Conservation (phyloP, 371 early-diverging fungal genomes). For the Thermomucor indicae-seudaticae region DNA sequence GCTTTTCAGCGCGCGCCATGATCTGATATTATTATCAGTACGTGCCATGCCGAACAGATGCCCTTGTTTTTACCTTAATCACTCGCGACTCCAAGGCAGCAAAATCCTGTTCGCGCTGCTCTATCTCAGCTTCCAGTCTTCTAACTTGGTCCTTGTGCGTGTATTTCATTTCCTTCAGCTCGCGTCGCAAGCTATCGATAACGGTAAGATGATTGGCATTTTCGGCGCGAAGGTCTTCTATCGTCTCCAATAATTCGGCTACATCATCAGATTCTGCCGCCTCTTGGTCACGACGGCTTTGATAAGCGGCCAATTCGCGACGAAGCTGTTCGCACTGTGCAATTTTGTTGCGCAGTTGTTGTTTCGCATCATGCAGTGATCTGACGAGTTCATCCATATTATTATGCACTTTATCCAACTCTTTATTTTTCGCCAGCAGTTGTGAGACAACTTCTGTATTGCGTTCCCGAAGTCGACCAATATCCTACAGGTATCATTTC, state of each 20-base stretch:
- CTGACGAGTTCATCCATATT: constrained; percentile 19
- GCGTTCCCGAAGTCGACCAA: constrained; percentile 19
- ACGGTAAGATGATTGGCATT: constrained; percentile 2
- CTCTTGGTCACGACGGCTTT: constrained; percentile 5
- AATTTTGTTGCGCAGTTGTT: constrained; percentile 22
- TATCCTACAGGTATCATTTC: too few relatives aligned
- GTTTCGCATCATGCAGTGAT: constrained; percentile 22
- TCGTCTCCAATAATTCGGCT: constrained; percentile 3
- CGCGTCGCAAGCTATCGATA: constrained; percentile 10
- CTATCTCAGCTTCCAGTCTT: constrained; percentile 15
- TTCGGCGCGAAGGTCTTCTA: constrained; percentile 6
- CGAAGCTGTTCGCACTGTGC: constrained; percentile 20
- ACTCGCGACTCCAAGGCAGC: constrained; percentile 27
- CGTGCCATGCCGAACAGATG: neutral
- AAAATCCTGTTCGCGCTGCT: constrained; percentile 30
- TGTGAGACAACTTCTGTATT: constrained; percentile 25
- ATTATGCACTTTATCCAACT: constrained; percentile 21
- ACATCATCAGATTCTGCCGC: constrained; percentile 7
- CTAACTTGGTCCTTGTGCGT: constrained; percentile 12
- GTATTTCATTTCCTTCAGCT: constrained; percentile 16
- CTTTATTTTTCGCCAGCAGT: constrained; percentile 26
- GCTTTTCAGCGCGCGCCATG: constrained; percentile 9
- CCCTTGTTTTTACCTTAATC: constrained; percentile 22
- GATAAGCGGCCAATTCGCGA: constrained; percentile 14
- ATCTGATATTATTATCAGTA: constrained; percentile 10